These are phyloP conservation scores for Lactarius evosmus DNA, from an alignment of 768 basidiomycete species.

Conservation along the genomic window DNA sequence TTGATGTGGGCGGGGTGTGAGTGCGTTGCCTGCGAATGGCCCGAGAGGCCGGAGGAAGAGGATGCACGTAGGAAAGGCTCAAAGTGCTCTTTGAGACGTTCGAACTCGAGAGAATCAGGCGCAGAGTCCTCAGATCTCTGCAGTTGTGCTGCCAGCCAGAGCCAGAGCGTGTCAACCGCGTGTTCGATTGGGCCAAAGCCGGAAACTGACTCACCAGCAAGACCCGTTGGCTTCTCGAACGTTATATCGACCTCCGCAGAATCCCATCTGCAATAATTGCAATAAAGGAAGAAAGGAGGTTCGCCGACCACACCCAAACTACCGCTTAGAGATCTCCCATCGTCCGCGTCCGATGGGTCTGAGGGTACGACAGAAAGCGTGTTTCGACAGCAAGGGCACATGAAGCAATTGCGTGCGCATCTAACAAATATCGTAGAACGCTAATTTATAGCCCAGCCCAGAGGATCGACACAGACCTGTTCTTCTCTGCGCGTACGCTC, in stretches of 20 bases:
- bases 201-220: constrained; percentile 63
- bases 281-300: constrained; percentile 88
- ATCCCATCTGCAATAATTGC: constrained; percentile 93
- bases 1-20: constrained; percentile 75
- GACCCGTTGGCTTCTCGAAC: constrained; percentile 95
- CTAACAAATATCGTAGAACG: constrained; percentile 40
- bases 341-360: constrained; percentile 65
- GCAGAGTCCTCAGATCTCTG: constrained; percentile 88
- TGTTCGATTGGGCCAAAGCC: not conserved
- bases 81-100: constrained; percentile 94
- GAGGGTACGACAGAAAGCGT: constrained; percentile 90
- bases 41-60: constrained; percentile 62
- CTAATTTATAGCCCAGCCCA: not conserved
- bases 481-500: constrained; percentile 97
- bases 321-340: constrained; percentile 48
- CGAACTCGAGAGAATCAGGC: constrained; percentile 84
- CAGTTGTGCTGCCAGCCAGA: constrained; percentile 62
- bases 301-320: constrained; percentile 65
- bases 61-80: constrained; percentile 90
- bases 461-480: constrained; percentile 53
- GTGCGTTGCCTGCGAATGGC: constrained; percentile 45
- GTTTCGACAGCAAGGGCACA: constrained; percentile 90
- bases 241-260: constrained; percentile 87
- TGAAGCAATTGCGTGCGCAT: constrained; percentile 97
- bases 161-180: constrained; percentile 6